These are phyloP conservation scores for Kwoniella sp. DNA, from an alignment of 768 basidiomycete species.

Conservation along the genomic window DNA sequence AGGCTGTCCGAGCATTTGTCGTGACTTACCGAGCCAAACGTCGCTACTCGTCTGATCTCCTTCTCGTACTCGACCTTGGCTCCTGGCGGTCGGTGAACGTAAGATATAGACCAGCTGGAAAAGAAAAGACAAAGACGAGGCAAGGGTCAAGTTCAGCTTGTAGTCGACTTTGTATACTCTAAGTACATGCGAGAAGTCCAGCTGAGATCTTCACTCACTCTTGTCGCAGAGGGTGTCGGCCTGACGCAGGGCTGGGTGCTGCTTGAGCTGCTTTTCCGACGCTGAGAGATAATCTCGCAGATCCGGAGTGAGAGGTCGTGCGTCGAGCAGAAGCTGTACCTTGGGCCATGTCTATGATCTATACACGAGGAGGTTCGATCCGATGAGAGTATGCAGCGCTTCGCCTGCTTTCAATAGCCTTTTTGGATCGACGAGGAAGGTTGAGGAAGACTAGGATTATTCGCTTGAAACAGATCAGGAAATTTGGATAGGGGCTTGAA, in stretches of 20 bases:
- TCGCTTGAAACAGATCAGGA: too few species aligned
- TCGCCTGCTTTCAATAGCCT: too few species aligned
- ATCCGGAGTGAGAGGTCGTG: slow-evolving; percentile 41
- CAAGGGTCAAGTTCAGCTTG: too few species aligned
- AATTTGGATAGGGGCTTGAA: too few species aligned
- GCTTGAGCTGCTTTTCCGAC: slow-evolving; percentile 28
- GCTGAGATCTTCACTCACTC: slow-evolving; percentile 33
- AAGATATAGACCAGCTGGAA: slow-evolving; percentile 53
- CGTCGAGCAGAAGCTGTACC: slow-evolving; percentile 24
- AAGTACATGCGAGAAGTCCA: too few species aligned
- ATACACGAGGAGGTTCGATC: background rate
- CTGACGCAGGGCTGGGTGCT: slow-evolving; percentile 21
- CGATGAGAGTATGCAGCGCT: too few species aligned
- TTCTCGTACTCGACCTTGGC: slow-evolving; percentile 92
- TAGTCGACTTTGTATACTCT: too few species aligned
- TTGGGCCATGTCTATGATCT: slow-evolving; percentile 25
- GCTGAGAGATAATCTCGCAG: slow-evolving; percentile 42
- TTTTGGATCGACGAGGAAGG: too few species aligned
- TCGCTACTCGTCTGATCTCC: slow-evolving; percentile 87
- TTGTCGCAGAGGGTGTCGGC: slow-evolving; percentile 45
- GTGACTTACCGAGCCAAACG: slow-evolving; percentile 77
- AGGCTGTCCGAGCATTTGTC: background rate
- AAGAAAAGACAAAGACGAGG: too few species aligned
- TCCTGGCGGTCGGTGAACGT: slow-evolving; percentile 75
- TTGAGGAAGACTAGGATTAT: too few species aligned